A percentile compares a stretch with the other conserved stretches of the same genome.
Evolutionary conservation across 2,329 filamentous ascomycete genomes (phyloP).

Genomic region (Alternaria rosae): DNA sequence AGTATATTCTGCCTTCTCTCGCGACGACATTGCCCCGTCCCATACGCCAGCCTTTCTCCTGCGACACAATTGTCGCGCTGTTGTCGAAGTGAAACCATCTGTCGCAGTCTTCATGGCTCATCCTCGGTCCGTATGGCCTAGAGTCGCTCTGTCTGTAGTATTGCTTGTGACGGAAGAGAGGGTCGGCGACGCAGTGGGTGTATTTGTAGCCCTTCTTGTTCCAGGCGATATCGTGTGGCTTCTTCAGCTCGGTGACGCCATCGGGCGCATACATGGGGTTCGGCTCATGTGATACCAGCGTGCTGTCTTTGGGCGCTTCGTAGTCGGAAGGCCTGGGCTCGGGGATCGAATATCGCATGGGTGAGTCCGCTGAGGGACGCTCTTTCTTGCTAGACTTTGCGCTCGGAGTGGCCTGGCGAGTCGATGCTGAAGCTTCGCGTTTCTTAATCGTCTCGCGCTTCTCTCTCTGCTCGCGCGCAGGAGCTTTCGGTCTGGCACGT

Average conservation of each 20-base stretch:
- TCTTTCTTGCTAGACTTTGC: constrained; percentile 49
- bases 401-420: constrained; percentile 50
- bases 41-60: constrained; percentile 92
- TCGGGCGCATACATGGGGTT: constrained; percentile 53
- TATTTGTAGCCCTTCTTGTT: constrained; percentile 83
- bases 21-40: constrained; percentile 89
- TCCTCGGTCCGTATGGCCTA: constrained; percentile 79
- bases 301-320: constrained; percentile 57
- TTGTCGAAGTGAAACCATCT: constrained; percentile 82
- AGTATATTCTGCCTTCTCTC: constrained; percentile 89
- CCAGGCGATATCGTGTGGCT: constrained; percentile 63
- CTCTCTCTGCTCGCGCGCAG: constrained; percentile 56
- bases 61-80: constrained; percentile 79
- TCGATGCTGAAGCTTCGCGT: constrained; percentile 55
- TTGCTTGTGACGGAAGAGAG: constrained; percentile 82
- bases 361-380: constrained; percentile 50
- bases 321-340: constrained; percentile 58
- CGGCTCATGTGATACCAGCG: constrained; percentile 58
- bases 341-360: constrained; percentile 60
- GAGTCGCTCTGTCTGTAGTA: constrained; percentile 91
- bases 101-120: constrained; percentile 93
- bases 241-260: constrained; percentile 54
- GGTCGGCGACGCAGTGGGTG: constrained; percentile 88
- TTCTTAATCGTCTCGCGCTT: constrained; percentile 63
- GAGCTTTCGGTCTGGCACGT: constrained; percentile 53